Evolutionary conservation across 108 stramenopile genomes (phyloP).

Genomic region (Discostella pseudostelligera): DNA sequence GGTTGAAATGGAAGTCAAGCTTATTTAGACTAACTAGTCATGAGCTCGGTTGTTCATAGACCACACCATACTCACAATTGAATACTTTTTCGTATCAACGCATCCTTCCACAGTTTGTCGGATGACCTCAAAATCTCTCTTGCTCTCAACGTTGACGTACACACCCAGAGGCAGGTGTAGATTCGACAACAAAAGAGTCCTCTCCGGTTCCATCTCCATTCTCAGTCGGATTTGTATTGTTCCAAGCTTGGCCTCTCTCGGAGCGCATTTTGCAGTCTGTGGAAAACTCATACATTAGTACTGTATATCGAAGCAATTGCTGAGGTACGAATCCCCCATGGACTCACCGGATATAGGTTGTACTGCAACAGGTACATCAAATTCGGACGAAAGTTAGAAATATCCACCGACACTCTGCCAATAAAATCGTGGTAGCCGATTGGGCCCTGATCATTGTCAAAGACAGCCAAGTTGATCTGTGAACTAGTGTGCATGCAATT

Average conservation of each 20-base stretch:
- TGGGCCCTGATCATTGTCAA: constrained; percentile 64
- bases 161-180: constrained; percentile 49
- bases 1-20: neutral
- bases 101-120: constrained; percentile 62
- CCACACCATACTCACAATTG: constrained; percentile 17
- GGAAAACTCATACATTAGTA: neutral
- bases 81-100: constrained; percentile 50
- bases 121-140: constrained; percentile 67
- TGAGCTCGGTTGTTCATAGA: neutral
- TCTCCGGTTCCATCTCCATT: constrained; percentile 62
- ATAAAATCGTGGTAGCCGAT: constrained; percentile 63
- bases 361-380: constrained; percentile 68
- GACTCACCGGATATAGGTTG: constrained; percentile 54
- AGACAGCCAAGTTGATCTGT: constrained; percentile 65
- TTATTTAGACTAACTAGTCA: neutral
- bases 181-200: constrained; percentile 47
- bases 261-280: constrained; percentile 34
- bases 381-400: constrained; percentile 60
- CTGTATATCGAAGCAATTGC: constrained; percentile 3
- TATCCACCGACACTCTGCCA: constrained; percentile 68
- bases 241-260: constrained; percentile 21
- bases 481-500: constrained; percentile 68
- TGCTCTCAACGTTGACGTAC: constrained; percentile 64
- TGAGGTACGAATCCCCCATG: constrained; percentile 5
- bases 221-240: constrained; percentile 47